A percentile compares a stretch with the other conserved stretches of the same genome.
Evolutionary conservation across 805 yeast species (phyloP).

Genomic region (Yarrowia bubula): DNA sequence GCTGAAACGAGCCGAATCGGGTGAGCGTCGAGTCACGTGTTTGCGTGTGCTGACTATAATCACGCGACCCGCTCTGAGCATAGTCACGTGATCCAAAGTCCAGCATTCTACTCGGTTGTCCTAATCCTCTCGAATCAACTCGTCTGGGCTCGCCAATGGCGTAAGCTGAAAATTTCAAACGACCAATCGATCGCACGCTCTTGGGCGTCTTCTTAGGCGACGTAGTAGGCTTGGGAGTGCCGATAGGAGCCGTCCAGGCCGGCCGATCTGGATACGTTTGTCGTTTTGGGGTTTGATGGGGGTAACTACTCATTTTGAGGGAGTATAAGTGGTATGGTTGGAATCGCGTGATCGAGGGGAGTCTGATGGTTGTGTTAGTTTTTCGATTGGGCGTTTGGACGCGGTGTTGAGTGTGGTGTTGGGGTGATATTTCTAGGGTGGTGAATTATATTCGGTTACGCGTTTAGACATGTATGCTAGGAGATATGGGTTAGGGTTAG

Average conservation of each 20-base stretch:
- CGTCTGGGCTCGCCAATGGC: slow-evolving; percentile 9
- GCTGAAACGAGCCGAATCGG: not conserved
- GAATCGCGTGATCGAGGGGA: not conserved
- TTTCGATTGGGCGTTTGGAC: not conserved
- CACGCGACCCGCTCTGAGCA: not conserved
- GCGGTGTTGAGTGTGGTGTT: not conserved
- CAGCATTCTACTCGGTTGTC: slow-evolving; percentile 7
- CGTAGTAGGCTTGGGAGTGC: slow-evolving; percentile 17
- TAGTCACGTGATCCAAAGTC: not conserved
- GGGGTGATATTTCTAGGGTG: not conserved
- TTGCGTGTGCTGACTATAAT: not conserved
- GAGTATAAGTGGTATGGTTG: not conserved
- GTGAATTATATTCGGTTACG: not conserved
- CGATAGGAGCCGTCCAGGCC: slow-evolving; percentile 19
- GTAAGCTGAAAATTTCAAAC: not conserved
- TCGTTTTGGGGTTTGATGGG: not conserved
- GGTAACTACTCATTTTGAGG: not conserved
- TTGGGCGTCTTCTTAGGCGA: slow-evolving; percentile 12
- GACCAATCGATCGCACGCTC: not conserved
- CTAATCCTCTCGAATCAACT: not conserved
- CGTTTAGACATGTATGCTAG: not conserved
- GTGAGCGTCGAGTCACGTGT: not conserved
- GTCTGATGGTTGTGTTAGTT: not conserved
- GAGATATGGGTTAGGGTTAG: slow-evolving; percentile 4
- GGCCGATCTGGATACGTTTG: slow-evolving; percentile 4